Base-by-base conservation (phyloP, 345 rosid genomes). In the Aegle marmelos region DNA sequence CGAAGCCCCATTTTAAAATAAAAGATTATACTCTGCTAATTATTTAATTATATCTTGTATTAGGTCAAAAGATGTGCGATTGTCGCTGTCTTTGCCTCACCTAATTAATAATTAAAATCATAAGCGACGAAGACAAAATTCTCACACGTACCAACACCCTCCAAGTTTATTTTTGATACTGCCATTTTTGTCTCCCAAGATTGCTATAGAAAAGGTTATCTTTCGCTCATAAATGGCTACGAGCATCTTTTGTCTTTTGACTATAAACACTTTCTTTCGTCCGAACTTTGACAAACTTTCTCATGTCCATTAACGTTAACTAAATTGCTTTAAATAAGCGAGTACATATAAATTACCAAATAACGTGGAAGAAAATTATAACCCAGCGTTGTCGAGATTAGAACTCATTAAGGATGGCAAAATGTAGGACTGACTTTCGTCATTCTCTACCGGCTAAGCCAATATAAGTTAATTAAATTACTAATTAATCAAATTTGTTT, bases 161-260 rank as follows among this genome's bases (percentile, higher is more conserved):
- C 58, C 59, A 63, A 57, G 58, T 70, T 61, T 66, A n/a, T 74
- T 78, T 62, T 74, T 78, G 56, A 68, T 76, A 58, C 48, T 74
- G 54, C 69, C 77, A 50, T 70, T 61, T 74, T 79, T 78, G 82
- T 81, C 79, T 75, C 22, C 83, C 24, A 56, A 24, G 36, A 54
- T 64, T 41, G 70, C 48, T 57, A 25, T 67, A 21, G 3, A 71
- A 76, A 22, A 76, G 2, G 22, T 70, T 61, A 39, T 68, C 78
- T 56, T 68, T 60, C 33, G 45, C 76, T 79, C 11, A 31, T 16
- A 81, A 81, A 79, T 79, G 73, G 73, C 45, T 4, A 31, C 28
- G n/a, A 56, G 74, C 70, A 73, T 79, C 28, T 50, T 72, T 60
- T 56, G 41, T 31, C 76, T 62, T 76, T 81, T 79, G 78, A 78